Base-by-base conservation (phyloP, 352 stramenopile species). In the Phytophthora quininea region DNA sequence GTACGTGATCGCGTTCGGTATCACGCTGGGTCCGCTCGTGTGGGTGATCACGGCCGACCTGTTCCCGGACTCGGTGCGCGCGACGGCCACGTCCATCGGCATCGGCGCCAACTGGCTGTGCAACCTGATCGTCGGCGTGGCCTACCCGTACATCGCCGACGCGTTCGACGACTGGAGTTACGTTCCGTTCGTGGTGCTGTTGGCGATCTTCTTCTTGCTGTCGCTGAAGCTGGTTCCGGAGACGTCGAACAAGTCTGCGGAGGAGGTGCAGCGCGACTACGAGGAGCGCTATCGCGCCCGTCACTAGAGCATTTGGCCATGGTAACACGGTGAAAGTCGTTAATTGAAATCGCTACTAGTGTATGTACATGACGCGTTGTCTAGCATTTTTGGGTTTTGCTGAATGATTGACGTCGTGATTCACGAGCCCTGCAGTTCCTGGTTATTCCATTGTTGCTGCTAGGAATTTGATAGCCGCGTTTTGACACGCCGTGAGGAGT, bases 241-340 rank as follows among this genome's bases (percentile, higher is more conserved):
- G 64, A 90, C 82, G 29, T 75, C 68, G 14, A 74, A 77, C 42
- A 86, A 85, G 48, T 82, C 82, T 31, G 76, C 56, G 24, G 73
- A 87, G 7, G 77, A 86, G 54, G 85, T 90, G 62, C 72, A 79
- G 38, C 60, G 47, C n/a, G 67, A 73, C 52, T 87, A 69, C 62
- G 62, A 69, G 46, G 54, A 69, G 38, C 62, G 62, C 27, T 54
- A 60, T 40, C 54, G 54, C 40, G 46, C 29, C n/a, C 58, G 58
- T 40, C 58, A 65, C 9, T 65, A 24, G 19, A 24, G 19, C 19
- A 24, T 24, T 24, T 24, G 19, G 19, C 19, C 19, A 24, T 24
- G 19, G 19, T 24, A 24, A 24, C 19, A 24, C 19, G 19, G 19
- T 24, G 19, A 24, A 24, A 24, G 19, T 24, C 19, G 19, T 24